Evolutionary conservation across 1,139 yeast species (phyloP), one percentile per base, ranked within the genome.

Genomic region (Keqinozyma sinolaborantium): DNA sequence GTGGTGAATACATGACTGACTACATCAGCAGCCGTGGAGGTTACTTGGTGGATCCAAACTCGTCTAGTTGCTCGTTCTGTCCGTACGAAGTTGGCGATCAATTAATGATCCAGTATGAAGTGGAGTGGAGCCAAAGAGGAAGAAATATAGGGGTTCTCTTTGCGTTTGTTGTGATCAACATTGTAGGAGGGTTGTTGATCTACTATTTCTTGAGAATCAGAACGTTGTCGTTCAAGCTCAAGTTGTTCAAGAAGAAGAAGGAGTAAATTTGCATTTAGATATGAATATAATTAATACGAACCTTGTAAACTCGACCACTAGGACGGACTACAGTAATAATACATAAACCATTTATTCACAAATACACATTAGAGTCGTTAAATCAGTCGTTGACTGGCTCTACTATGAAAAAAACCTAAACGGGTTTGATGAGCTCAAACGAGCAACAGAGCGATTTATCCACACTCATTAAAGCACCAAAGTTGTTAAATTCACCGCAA

Each of bases 381-480:
- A n/a, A 18, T 18, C 7, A 18, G 21, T 23, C 25, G 14, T 23
- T n/a, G 11, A 23, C 25, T 23, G 20, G 14, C 19, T 12, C n/a
- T n/a, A n/a, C n/a, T n/a, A n/a, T n/a, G n/a, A n/a, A n/a, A n/a
- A 26, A 27, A 11, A 25, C 23, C 39, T 44, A 55, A 28, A 52
- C 63, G 38, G 95, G 95, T 54, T 85, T 84, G 41, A 86, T 64
- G 44, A 86, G 65, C 51, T 86, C 95, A 61, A 86, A 86, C 24
- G 92, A 82, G 51, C 95, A 86, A 56, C 83, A 74, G 47, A 86
- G 64, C 32, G 77, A 76, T 42, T 77, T 77, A 46, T 83, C 84
- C 21, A 86, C 95, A 50, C 83, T 78, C 90, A 86, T 82, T 19
- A 86, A 86, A 1, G 95, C 95, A 24, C 95, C 95, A 80, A 86